A percentile compares a stretch with the other conserved stretches of the same genome.
phyloP scores from a whole-genome alignment of 805 yeast genomes.

The Saccharomycopsis oosterbeekiorum region DNA sequence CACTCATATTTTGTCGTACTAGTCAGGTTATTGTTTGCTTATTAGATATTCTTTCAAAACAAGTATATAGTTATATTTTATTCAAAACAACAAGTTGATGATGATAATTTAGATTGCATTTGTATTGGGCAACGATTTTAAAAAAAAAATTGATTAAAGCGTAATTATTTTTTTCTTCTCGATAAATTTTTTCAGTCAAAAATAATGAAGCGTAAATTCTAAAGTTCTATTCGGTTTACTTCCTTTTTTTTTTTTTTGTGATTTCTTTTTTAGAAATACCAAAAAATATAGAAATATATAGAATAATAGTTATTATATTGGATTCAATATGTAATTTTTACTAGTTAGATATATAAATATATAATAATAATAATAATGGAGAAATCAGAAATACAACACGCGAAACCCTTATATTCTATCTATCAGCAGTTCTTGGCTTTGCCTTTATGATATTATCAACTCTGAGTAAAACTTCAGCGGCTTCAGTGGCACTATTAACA shows the following conservation, averaged over 20 bases:
- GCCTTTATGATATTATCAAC: conserved; percentile 97
- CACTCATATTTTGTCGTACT: neutral
- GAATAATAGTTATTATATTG: too few species aligned
- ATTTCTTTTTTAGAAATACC: too few species aligned
- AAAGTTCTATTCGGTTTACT: neutral
- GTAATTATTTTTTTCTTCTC: neutral
- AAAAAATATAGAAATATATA: too few species aligned
- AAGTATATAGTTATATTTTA: too few species aligned
- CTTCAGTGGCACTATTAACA: conserved; percentile 93
- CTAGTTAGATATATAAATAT: too few species aligned
- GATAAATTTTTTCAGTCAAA: neutral
- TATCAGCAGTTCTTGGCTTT: conserved; percentile 92
- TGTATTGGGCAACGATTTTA: neutral
- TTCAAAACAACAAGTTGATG: too few species aligned
- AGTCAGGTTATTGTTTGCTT: neutral
- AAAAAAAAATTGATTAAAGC: neutral
- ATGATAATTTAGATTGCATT: neutral
- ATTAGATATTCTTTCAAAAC: too few species aligned
- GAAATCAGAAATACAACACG: neutral
- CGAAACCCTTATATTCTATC: conserved; percentile 26
- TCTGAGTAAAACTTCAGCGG: conserved; percentile 89
- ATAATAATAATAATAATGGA: neutral
- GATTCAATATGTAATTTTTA: too few species aligned
- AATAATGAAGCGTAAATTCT: neutral
- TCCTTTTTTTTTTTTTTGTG: neutral